Base-by-base conservation (phyloP, 768 basidiomycete species). In the Boletus sensibilis region DNA sequence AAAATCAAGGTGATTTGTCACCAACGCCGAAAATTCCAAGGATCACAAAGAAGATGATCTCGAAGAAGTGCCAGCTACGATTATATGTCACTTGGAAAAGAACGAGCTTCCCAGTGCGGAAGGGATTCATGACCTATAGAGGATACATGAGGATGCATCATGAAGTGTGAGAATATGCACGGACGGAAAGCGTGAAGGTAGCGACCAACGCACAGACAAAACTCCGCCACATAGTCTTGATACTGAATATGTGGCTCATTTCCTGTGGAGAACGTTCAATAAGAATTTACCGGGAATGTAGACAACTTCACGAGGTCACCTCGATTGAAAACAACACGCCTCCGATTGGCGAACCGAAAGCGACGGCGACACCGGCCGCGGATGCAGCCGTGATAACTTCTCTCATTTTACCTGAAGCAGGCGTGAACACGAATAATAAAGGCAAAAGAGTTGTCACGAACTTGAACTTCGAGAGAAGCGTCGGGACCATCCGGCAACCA, bases 1-100 rank as follows among this genome's bases (percentile, higher is more conserved):
- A 16, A 40, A 31, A 47, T 33, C 52, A 31, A 25, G 38, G 34
- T 48, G 34, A 47, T 41, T 27, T 55, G 44, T 40, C 16, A 74
- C 84, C 58, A 67, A 96, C 96, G 46, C 97, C 97, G 71, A 99
- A 99, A 58, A 98, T 81, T 11, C 97, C 97, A 40, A 99, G 83
- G 56, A 98, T 83, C 51, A 98, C 80, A 73, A 95, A 99, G 72
- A 96, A 96, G 18, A 97, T 88, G 49, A 99, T 91, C 68, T 98
- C 97, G 68, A 98, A 98, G 75, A 96, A 98, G 69, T 98, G 97
- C 97, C 97, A 99, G 66, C 94, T 94, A 33, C 96, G 83, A 68
- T 90, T 91, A 71, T 98, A 99, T 2, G 94, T 95, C 64, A 99
- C 93, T 69, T 98, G 95, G 76, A 99, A 99, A 58, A 98, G 76